These are phyloP conservation scores for Chlorella sp. DNA, from an alignment of 139 green algal genomes.

Conservation along the genomic window DNA sequence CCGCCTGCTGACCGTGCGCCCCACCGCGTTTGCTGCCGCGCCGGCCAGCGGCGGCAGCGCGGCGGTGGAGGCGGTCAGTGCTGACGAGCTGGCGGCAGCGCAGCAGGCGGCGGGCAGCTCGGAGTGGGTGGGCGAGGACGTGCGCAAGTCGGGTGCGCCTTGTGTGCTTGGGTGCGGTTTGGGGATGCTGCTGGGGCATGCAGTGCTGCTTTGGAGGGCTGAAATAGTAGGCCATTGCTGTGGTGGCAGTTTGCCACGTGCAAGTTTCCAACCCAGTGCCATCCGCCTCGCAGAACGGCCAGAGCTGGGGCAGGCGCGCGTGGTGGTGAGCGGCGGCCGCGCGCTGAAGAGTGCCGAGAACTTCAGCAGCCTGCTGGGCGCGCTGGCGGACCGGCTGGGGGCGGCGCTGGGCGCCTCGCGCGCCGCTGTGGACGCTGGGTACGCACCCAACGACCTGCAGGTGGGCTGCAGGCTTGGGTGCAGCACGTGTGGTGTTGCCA, in stretches of 20 bases:
- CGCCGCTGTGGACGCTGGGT: constrained; percentile 92
- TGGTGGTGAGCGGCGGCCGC: constrained; percentile 82
- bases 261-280: no score
- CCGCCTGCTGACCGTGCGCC: constrained; percentile 77
- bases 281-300: constrained; percentile 60
- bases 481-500: no score
- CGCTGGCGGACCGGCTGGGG: constrained; percentile 85
- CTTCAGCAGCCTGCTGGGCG: constrained; percentile 82
- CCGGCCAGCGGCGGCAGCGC: constrained; percentile 17
- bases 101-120: constrained; percentile 14
- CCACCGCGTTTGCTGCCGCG: constrained; percentile 75
- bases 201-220: not conserved
- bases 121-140: constrained; percentile 69
- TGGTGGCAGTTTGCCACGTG: no score
- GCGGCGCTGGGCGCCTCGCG: constrained; percentile 88
- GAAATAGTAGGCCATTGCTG: no score
- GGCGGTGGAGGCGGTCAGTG: constrained; percentile 50
- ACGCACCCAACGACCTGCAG: constrained; percentile 92
- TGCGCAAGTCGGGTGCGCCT: constrained; percentile 27
- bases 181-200: not conserved
- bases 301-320: constrained; percentile 74
- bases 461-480: no score
- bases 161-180: no score
- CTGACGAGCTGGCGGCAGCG: constrained; percentile 52
- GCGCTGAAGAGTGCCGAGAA: constrained; percentile 88